These are phyloP conservation scores for Larix sibirica DNA, from an alignment of 83 land plant species.

Conservation along the genomic window DNA sequence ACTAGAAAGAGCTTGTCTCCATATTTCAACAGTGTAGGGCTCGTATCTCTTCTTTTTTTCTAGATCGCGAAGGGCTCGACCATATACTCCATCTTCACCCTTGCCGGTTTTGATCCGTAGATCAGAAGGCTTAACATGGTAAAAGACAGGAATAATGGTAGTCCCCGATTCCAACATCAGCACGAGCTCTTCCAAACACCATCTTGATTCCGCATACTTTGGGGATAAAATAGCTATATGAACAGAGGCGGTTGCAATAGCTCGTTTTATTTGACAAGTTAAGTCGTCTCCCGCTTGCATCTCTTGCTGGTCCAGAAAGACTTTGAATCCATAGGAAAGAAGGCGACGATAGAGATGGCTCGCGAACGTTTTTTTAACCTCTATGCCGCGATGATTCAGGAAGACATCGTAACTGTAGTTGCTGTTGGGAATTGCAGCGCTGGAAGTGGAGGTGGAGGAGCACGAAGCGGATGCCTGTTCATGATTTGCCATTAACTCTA, in stretches of 20 bases:
- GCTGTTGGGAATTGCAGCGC: too few relatives aligned
- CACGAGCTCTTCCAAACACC: neutral
- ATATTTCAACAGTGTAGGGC: neutral
- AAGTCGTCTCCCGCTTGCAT: neutral
- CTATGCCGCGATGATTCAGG: too few relatives aligned
- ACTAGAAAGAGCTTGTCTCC: neutral
- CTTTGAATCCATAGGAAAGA: neutral
- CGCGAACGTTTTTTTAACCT: too few relatives aligned
- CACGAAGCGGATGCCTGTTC: too few relatives aligned
- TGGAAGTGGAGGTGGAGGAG: too few relatives aligned
- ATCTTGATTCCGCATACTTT: neutral
- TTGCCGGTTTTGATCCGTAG: too few relatives aligned
- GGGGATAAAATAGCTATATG: neutral
- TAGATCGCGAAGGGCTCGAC: too few relatives aligned
- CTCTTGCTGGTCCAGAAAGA: neutral
- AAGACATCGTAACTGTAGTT: too few relatives aligned
- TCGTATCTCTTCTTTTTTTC: neutral
- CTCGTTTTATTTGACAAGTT: neutral
- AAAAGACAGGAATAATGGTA: neutral
- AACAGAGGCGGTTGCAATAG: neutral
- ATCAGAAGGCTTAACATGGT: neutral
- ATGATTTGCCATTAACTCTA: too few relatives aligned
- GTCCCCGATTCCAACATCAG: neutral
- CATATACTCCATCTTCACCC: too few relatives aligned
- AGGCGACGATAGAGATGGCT: too few relatives aligned